Evolutionary conservation across 2,329 filamentous ascomycete species (phyloP), one percentile per base, ranked within the genome.

Genomic region (Monosporascus sp.): DNA sequence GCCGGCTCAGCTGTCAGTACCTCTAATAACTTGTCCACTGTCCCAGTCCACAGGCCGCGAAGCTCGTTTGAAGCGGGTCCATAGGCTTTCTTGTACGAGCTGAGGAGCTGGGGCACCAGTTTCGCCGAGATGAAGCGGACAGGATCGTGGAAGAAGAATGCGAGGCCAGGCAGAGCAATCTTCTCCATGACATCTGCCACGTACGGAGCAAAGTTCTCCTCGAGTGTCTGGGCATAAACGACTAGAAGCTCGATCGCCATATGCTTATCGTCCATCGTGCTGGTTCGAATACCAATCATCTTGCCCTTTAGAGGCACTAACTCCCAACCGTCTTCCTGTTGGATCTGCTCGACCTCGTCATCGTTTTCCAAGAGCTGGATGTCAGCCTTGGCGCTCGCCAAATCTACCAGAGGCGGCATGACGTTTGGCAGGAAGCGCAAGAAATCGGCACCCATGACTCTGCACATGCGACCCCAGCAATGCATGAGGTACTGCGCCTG

Each of bases 121-220:
- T 96, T 96, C 26, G 94, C 93, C 5, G 94, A 96, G 37, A 95
- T 92, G 50, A 95, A 93, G 51, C 94, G 86, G 53, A 97, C 94
- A 0, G 94, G 93, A 68, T 99, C 94, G 72, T 99, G 94, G 84
- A 99, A 99, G 80, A 97, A 99, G 80, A 99, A 99, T 3, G 91
- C 90, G 48, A 99, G 81, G 20, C 94, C 91, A 7, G 94, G 93
- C 22, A 99, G 78, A 2, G 92, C 93, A 67, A 99, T 95, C 74
- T 94, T 94, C 71, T 96, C 91, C 88, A 97, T 94, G 54, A 96
- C 95, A 56, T 96, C 87, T 45, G 86, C 80, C 50, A 96, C 93
- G 61, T 95, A 97, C 1, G 90, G 90, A 51, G 94, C 91, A 68
- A 99, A 99, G 31, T 89, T 84, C 22, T 82, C 91, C 69, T 97